Evolutionary conservation across 1,139 yeast species (phyloP).

Genomic region (Torulaspora globosa): DNA sequence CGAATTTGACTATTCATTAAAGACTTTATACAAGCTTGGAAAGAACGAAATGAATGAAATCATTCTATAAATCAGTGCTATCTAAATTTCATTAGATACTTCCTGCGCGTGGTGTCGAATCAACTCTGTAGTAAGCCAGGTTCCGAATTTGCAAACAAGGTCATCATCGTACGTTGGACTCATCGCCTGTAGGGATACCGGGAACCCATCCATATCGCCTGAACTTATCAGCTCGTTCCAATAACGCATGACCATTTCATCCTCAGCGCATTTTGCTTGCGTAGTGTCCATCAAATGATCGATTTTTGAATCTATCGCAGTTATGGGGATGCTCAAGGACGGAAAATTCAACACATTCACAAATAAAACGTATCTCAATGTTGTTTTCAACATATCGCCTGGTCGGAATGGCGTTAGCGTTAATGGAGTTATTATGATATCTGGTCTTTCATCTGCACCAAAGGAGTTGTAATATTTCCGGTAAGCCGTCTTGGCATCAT

Average conservation of each 20-base stretch:
- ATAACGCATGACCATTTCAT: slow-evolving; percentile 33
- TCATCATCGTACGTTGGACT: slow-evolving; percentile 48
- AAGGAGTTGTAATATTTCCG: slow-evolving; percentile 17
- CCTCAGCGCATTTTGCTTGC: slow-evolving; percentile 32
- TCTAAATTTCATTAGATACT: not conserved
- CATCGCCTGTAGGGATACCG: slow-evolving; percentile 46
- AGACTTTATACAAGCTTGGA: slow-evolving; percentile 19
- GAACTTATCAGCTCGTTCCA: slow-evolving; percentile 37
- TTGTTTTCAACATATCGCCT: slow-evolving; percentile 28
- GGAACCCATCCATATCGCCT: slow-evolving; percentile 43
- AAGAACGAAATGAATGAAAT: slow-evolving; percentile 17
- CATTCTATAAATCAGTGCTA: slow-evolving; percentile 14
- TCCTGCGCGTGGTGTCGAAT: not conserved
- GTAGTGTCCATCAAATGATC: slow-evolving; percentile 37
- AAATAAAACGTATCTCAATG: slow-evolving; percentile 43
- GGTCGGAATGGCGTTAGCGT: slow-evolving; percentile 30
- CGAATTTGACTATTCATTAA: slow-evolving; percentile 19
- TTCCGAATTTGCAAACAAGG: slow-evolving; percentile 40
- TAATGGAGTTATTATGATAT: slow-evolving; percentile 14
- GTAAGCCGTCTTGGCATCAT: slow-evolving; percentile 14
- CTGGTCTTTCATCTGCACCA: slow-evolving; percentile 13
- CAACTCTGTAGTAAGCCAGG: slow-evolving; percentile 10
- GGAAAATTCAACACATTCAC: slow-evolving; percentile 52
- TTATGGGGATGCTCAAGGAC: slow-evolving; percentile 51
- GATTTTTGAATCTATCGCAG: slow-evolving; percentile 42